These are phyloP conservation scores for Candida railenensis DNA, from an alignment of 805 yeast species.

Conservation along the genomic window DNA sequence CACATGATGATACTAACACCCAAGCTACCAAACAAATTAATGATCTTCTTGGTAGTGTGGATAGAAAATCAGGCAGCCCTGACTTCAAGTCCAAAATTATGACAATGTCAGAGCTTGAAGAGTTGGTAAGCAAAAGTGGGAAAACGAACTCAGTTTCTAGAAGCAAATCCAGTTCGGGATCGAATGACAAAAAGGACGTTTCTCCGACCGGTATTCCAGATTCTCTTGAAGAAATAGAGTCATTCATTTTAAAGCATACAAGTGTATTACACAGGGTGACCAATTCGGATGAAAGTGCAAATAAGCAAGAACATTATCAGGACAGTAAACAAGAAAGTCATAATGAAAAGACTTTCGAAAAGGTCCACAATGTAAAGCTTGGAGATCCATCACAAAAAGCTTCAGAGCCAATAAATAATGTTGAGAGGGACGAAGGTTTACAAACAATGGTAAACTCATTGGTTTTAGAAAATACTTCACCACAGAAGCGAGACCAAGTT, in stretches of 20 bases:
- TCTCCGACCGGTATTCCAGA: constrained; percentile 13
- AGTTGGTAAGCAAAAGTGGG: neutral
- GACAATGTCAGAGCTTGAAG: neutral
- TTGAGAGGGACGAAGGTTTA: constrained; percentile 11
- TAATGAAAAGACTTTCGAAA: no score
- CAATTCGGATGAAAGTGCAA: constrained; percentile 1
- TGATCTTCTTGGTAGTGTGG: neutral
- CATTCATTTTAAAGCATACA: constrained; percentile 33
- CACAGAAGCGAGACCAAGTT: no score
- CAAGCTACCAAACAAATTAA: no score
- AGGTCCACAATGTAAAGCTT: no score
- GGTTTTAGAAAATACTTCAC: constrained; percentile 10
- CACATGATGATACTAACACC: no score
- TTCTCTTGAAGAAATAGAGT: constrained; percentile 38
- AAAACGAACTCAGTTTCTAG: neutral
- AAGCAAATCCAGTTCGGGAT: neutral
- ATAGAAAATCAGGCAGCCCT: neutral
- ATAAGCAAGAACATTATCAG: constrained; percentile 5
- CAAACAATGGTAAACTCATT: constrained; percentile 19
- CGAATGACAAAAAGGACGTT: neutral
- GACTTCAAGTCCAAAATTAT: neutral
- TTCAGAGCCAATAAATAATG: no score
- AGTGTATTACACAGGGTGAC: constrained; percentile 18
- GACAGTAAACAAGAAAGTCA: neutral
- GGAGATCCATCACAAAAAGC: no score